phyloP scores from a whole-genome alignment of 1,139 yeast genomes.

The Hansenula anomala region DNA sequence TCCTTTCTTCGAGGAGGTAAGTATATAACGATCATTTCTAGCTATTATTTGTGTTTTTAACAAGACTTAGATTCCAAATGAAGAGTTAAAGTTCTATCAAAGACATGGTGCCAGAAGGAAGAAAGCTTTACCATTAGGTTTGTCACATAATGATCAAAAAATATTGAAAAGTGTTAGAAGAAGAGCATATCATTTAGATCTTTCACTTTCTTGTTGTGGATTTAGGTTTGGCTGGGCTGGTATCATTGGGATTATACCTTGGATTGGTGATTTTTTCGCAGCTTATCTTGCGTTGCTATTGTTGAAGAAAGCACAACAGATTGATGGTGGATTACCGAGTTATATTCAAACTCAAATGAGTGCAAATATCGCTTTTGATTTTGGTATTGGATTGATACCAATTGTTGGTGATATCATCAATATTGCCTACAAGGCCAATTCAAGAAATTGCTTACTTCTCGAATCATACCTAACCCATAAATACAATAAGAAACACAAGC shows the following conservation, averaged over 20 bases:
- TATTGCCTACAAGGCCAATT: slow-evolving; percentile 68
- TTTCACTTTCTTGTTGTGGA: slow-evolving; percentile 60
- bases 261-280: slow-evolving; percentile 54
- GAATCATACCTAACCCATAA: slow-evolving; percentile 49
- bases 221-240: slow-evolving; percentile 70
- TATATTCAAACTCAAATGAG: slow-evolving; percentile 51
- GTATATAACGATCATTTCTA: slow-evolving; percentile 9
- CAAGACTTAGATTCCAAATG: slow-evolving; percentile 16
- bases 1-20: slow-evolving; percentile 17
- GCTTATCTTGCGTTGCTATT: slow-evolving; percentile 43
- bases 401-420: slow-evolving; percentile 66
- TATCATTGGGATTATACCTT: slow-evolving; percentile 66
- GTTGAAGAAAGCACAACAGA: slow-evolving; percentile 43
- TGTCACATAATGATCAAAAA: slow-evolving; percentile 51
- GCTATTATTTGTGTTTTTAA: no score
- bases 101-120: slow-evolving; percentile 24
- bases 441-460: slow-evolving; percentile 61
- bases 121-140: slow-evolving; percentile 45
- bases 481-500: background rate
- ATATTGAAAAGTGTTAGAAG: slow-evolving; percentile 50
- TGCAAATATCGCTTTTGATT: slow-evolving; percentile 60
- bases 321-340: slow-evolving; percentile 64
- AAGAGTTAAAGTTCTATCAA: slow-evolving; percentile 20
- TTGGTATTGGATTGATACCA: slow-evolving; percentile 68
- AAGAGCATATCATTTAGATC: slow-evolving; percentile 61